Conservation (phyloP, 148 eudicot genomes). For the Gaultheria prostrata region DNA sequence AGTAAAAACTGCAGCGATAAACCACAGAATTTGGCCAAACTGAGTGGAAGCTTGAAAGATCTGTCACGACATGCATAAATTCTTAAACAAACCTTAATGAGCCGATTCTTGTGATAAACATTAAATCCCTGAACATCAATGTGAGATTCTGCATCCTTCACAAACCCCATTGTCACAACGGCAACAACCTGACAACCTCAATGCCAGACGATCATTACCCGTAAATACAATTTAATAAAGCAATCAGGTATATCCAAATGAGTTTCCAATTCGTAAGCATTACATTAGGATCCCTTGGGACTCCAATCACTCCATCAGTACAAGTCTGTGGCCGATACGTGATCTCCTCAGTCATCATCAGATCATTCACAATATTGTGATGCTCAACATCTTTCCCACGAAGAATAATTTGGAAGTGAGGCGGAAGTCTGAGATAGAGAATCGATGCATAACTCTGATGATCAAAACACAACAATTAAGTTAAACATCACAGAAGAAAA, state of each 20-base stretch:
- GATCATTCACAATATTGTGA: conserved; percentile 78
- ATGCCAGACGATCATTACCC: neutral
- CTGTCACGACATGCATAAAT: neutral
- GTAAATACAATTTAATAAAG: neutral
- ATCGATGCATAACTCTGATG: conserved; percentile 89
- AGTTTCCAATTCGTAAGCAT: conserved; percentile 15
- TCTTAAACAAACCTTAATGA: conserved; percentile 70
- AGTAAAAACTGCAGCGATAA: neutral
- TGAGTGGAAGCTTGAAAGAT: neutral
- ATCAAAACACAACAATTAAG: conserved; percentile 16
- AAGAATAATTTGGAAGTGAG: conserved; percentile 66
- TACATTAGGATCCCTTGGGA: conserved; percentile 67
- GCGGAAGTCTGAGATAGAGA: conserved; percentile 78
- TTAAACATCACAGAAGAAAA: conserved; percentile 11
- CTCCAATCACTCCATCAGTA: conserved; percentile 33
- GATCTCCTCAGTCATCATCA: conserved; percentile 72
- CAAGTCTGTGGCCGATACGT: conserved; percentile 68
- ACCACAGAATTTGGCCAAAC: neutral
- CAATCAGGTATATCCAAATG: conserved; percentile 8
- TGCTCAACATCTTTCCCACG: conserved; percentile 86
- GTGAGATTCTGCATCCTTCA: conserved; percentile 83
- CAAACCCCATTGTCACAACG: conserved; percentile 79
- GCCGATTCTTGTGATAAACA: conserved; percentile 94
- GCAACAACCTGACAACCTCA: conserved; percentile 68
- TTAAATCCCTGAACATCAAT: conserved; percentile 97